These are phyloP conservation scores for Serendipita indica DNA, from an alignment of 768 basidiomycete species.

Conservation along the genomic window DNA sequence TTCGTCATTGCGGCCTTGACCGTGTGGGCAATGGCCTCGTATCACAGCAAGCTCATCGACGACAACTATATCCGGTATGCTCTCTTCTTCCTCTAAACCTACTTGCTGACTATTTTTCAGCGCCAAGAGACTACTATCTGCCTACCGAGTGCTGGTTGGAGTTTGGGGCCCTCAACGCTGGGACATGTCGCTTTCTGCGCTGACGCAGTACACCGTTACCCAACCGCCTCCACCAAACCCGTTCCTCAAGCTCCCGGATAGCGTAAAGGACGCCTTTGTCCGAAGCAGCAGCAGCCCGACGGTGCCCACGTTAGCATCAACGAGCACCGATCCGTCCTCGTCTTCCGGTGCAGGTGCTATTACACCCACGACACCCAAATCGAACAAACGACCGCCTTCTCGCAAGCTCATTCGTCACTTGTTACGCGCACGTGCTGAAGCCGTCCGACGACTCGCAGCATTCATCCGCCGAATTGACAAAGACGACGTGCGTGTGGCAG, in stretches of 20 bases:
- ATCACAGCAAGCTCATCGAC: slow-evolving; percentile 78
- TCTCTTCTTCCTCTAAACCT: neutral
- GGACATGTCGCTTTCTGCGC: slow-evolving; percentile 63
- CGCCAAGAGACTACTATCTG: slow-evolving; percentile 71
- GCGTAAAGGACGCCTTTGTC: slow-evolving; percentile 27
- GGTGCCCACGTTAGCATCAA: slow-evolving; percentile 17
- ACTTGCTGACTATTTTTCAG: slow-evolving; percentile 27
- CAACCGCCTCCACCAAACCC: slow-evolving; percentile 48
- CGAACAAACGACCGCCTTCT: slow-evolving; percentile 44
- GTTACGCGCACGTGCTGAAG: slow-evolving; percentile 70
- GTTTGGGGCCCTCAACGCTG: slow-evolving; percentile 78
- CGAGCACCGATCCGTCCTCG: slow-evolving; percentile 14
- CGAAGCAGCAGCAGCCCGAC: slow-evolving; percentile 13
- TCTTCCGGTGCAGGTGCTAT: slow-evolving; percentile 13
- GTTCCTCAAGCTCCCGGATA: slow-evolving; percentile 33
- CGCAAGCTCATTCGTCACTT: slow-evolving; percentile 81
- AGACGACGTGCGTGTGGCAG: slow-evolving; percentile 33
- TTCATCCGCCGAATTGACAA: slow-evolving; percentile 42
- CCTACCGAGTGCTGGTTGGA: slow-evolving; percentile 95
- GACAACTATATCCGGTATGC: slow-evolving; percentile 32
- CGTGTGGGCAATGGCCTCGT: slow-evolving; percentile 66
- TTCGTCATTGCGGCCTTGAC: slow-evolving; percentile 51
- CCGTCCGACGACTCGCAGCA: slow-evolving; percentile 54
- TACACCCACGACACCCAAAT: slow-evolving; percentile 15
- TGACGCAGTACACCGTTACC: slow-evolving; percentile 60